Conservation (phyloP, 2,329 filamentous ascomycete genomes). For the Karstenula rhodostoma region DNA sequence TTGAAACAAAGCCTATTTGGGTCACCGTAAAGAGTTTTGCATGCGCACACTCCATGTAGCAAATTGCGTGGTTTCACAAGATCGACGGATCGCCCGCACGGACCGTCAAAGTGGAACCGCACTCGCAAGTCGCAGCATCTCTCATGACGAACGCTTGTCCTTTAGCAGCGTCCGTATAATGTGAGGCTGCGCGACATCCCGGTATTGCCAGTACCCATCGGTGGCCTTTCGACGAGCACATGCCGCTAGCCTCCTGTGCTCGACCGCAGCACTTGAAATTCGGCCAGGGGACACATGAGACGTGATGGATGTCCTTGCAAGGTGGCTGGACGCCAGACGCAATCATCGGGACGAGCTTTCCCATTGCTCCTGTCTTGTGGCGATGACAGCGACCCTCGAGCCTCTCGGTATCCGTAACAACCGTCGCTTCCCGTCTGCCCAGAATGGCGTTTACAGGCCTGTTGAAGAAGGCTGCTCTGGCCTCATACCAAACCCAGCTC, state of each 20-base stretch:
- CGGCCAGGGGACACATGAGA: neutral
- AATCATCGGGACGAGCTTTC: neutral
- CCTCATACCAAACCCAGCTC: neutral
- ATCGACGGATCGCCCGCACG: conserved; percentile 7
- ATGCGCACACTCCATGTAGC: neutral
- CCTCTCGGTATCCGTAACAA: conserved; percentile 1
- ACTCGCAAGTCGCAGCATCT: neutral
- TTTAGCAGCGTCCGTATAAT: neutral
- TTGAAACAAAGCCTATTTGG: neutral
- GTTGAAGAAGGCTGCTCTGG: neutral
- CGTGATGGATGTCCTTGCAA: neutral
- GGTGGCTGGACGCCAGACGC: neutral
- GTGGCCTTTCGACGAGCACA: neutral
- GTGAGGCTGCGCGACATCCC: neutral
- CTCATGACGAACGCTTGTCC: neutral
- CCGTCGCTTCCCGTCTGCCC: conserved; percentile 1
- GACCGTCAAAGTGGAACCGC: neutral
- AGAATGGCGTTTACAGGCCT: neutral
- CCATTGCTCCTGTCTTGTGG: neutral
- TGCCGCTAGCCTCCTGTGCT: neutral
- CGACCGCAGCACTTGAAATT: neutral
- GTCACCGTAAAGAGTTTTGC: neutral
- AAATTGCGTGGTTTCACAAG: neutral
- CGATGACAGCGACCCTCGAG: neutral
- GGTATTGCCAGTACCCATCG: neutral